Conservation (phyloP, 805 yeast genomes). For the Monosporozyma yasuniensis region DNA sequence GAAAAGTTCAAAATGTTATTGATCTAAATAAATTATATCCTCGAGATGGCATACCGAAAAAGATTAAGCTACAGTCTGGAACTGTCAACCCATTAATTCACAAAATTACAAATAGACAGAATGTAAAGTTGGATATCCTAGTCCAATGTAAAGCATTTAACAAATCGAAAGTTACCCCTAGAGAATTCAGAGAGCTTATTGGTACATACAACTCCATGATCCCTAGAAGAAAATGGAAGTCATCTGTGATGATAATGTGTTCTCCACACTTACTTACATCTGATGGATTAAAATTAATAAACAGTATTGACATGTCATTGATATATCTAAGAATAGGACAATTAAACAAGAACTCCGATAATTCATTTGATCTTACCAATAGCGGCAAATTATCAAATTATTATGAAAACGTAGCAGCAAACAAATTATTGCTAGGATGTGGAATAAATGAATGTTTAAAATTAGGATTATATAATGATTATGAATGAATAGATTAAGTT, state of each 20-base stretch:
- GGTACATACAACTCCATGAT: constrained; percentile 25
- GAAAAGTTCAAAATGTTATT: not conserved
- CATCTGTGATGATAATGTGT: constrained; percentile 24
- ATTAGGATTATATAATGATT: constrained; percentile 8
- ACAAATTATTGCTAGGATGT: constrained; percentile 19
- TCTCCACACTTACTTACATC: constrained; percentile 27
- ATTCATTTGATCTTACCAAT: constrained; percentile 16
- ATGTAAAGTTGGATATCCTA: constrained; percentile 12
- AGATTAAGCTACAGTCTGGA: constrained; percentile 12
- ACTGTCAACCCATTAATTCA: constrained; percentile 16
- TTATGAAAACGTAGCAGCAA: constrained; percentile 26
- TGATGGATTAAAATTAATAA: constrained; percentile 24
- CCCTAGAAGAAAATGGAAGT: constrained; percentile 11
- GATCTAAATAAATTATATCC: constrained; percentile 6
- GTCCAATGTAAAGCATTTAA: constrained; percentile 29
- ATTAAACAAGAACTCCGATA: constrained; percentile 11
- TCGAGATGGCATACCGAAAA: constrained; percentile 9
- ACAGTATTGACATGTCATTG: constrained; percentile 22
- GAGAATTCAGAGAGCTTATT: constrained; percentile 26
- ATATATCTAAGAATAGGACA: constrained; percentile 24
- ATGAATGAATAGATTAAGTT: not conserved
- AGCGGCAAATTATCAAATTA: constrained; percentile 25
- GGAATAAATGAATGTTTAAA: constrained; percentile 26
- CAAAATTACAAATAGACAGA: constrained; percentile 6
- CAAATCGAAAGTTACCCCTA: constrained; percentile 22